phyloP scores from a whole-genome alignment of 1,284 basidiomycete species.

The Cutaneotrichosporon sp. region DNA sequence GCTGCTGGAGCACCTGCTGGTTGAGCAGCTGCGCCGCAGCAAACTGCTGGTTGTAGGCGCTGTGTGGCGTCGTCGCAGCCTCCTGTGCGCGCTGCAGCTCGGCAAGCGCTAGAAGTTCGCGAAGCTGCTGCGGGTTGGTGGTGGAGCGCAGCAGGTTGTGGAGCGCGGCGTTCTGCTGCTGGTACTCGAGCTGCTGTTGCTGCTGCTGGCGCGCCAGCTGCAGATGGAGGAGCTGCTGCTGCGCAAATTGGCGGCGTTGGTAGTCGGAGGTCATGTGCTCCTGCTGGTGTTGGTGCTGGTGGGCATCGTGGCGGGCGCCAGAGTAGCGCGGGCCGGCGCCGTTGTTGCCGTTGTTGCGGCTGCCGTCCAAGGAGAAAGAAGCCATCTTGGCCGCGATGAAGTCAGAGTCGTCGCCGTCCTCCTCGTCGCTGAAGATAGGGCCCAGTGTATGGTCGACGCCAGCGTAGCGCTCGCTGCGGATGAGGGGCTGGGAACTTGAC shows the following conservation, averaged over 20 bases:
- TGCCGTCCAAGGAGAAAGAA: slow-evolving; percentile 11
- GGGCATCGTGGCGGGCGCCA: not conserved
- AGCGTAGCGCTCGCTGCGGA: slow-evolving; percentile 25
- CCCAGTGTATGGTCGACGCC: slow-evolving; percentile 45
- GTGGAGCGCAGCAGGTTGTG: slow-evolving; percentile 26
- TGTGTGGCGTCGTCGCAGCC: slow-evolving; percentile 14
- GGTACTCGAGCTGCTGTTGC: slow-evolving; percentile 18
- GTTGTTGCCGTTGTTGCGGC: slow-evolving; percentile 13
- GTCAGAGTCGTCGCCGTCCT: slow-evolving; percentile 48
- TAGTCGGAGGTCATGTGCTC: slow-evolving; percentile 7
- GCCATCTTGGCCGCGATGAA: slow-evolving; percentile 49
- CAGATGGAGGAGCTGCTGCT: slow-evolving; percentile 22
- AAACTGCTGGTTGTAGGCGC: slow-evolving; percentile 16
- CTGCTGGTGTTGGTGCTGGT: not conserved
- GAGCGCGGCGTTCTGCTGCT: slow-evolving; percentile 16
- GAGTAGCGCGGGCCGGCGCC: slow-evolving; percentile 2
- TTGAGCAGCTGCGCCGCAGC: slow-evolving; percentile 27
- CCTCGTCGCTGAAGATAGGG: slow-evolving; percentile 47
- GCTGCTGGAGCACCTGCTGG: slow-evolving; percentile 24
- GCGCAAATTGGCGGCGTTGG: slow-evolving; percentile 20
- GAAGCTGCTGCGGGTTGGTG: slow-evolving; percentile 25
- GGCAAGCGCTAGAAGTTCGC: slow-evolving; percentile 31
- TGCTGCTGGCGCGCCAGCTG: slow-evolving; percentile 20
- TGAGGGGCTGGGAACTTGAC: slow-evolving; percentile 14
- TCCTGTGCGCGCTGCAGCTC: slow-evolving; percentile 32